A percentile compares a stretch with the other conserved stretches of the same genome.
Evolutionary conservation across 345 rosid genomes (phyloP).

Genomic region (Populus euphratica): DNA sequence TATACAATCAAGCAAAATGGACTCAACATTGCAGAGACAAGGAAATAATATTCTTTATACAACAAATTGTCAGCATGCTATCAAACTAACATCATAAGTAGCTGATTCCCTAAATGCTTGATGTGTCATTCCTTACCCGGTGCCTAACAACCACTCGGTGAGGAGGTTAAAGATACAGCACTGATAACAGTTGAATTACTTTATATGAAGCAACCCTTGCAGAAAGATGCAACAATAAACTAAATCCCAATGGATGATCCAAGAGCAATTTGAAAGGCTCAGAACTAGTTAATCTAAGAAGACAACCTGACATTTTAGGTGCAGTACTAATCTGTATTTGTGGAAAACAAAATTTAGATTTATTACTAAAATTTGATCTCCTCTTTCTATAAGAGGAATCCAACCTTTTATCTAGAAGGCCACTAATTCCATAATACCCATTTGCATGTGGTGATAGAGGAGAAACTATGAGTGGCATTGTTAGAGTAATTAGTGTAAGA

Average conservation of each 20-base stretch:
- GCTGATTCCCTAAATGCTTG: neutral
- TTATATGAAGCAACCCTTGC: neutral
- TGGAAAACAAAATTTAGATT: neutral
- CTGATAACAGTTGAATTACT: neutral
- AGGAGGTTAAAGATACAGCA: neutral
- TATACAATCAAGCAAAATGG: neutral
- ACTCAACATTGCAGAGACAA: neutral
- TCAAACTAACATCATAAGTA: neutral
- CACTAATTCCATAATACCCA: neutral
- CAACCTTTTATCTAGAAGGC: neutral
- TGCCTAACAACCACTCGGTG: neutral
- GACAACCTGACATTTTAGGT: neutral
- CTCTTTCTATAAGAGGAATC: neutral
- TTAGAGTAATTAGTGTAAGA: neutral
- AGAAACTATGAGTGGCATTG: neutral
- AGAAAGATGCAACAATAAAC: too few species aligned
- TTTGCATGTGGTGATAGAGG: neutral
- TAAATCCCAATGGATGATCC: too few species aligned
- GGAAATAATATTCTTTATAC: neutral
- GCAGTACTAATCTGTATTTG: neutral
- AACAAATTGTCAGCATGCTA: neutral
- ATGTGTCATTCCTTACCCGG: neutral
- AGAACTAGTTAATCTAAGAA: neutral
- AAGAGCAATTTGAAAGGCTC: too few species aligned
- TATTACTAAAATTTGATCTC: neutral